These are phyloP conservation scores for Gliomastix tumulicola DNA, from an alignment of 2,329 filamentous ascomycete genomes.

Conservation along the genomic window DNA sequence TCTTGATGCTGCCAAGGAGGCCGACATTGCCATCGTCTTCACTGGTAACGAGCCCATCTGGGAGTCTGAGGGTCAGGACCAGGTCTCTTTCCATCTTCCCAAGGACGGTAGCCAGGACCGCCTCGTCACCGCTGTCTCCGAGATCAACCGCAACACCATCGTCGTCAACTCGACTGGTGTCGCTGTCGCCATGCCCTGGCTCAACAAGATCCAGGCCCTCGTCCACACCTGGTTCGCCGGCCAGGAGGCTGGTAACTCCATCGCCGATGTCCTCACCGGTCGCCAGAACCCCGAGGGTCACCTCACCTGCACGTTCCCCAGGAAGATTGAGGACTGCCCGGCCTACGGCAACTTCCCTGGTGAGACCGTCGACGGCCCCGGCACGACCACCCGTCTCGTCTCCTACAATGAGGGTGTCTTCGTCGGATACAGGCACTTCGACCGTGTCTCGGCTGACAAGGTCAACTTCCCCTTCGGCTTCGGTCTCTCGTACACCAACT, in stretches of 20 bases:
- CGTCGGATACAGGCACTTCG: conserved; percentile 61
- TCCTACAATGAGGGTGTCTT: conserved; percentile 62
- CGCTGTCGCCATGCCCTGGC: conserved; percentile 50
- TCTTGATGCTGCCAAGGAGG: conserved; percentile 44
- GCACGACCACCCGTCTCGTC: conserved; percentile 24
- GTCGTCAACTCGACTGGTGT: conserved; percentile 60
- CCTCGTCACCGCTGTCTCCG: conserved; percentile 48
- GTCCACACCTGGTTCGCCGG: conserved; percentile 63
- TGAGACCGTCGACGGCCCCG: conserved; percentile 28
- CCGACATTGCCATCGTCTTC: conserved; percentile 47
- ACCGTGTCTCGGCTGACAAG: conserved; percentile 42
- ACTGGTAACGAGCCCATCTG: conserved; percentile 49
- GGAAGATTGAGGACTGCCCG: conserved; percentile 51
- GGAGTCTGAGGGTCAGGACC: conserved; percentile 53
- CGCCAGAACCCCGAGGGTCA: conserved; percentile 57
- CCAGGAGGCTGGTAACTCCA: conserved; percentile 60
- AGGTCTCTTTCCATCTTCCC: conserved; percentile 64
- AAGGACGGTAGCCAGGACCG: conserved; percentile 37
- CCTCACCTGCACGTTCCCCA: conserved; percentile 56
- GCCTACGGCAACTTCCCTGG: conserved; percentile 52
- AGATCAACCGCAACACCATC: conserved; percentile 49
- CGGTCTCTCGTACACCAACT: conserved; percentile 58
- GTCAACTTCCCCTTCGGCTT: conserved; percentile 60
- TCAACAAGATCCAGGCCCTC: conserved; percentile 45
- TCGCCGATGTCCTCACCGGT: conserved; percentile 59